Base-by-base conservation (phyloP, 495 filamentous ascomycete species). In the Hyaloscypha bicolor region DNA sequence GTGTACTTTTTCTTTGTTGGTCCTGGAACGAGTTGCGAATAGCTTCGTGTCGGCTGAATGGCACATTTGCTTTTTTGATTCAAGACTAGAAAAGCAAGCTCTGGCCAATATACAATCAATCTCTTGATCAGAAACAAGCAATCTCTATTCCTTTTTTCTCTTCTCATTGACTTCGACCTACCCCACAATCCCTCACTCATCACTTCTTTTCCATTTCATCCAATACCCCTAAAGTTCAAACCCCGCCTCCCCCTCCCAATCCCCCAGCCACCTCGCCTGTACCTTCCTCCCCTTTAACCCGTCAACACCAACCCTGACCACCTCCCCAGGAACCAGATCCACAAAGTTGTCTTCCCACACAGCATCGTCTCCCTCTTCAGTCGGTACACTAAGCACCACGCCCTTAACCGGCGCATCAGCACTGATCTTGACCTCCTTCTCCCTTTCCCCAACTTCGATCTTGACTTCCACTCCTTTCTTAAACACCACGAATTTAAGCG, bases 401-500 rank as follows among this genome's bases (percentile, higher is more conserved):
- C 82, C 80, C 62, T 83, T 85, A 2, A 80, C 79, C 11, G 82
- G 82, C 32, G 76, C 78, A 64, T 70, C 63, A 0, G 78, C 75
- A 32, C 75, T 74, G 52, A 83, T 56, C 21, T 65, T 68, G 0
- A 81, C 65, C 16, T 65, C 21, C n/a, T 61, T 31, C 21, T 60
- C 33, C 19, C 39, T 32, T 22, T 51, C 62, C 42, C 16, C 42
- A 9, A 69, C 57, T 6, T 56, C 66, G 0, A 78, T 62, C 21
- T 60, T 62, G 6, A 83, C 71, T 6, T 75, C 69, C 9, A 79
- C 73, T 9, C 75, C 65, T 29, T 81, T 75, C 0, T 80, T 79
- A 33, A 95, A 83, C 63, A 88, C 81, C 25, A 93, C 82, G 73
- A 92, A 93, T 77, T 94, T 93, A 69, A 94, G 82, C 19, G 92